phyloP scores from a whole-genome alignment of 352 stramenopile genomes.

The Phytopythium kandeliae region DNA sequence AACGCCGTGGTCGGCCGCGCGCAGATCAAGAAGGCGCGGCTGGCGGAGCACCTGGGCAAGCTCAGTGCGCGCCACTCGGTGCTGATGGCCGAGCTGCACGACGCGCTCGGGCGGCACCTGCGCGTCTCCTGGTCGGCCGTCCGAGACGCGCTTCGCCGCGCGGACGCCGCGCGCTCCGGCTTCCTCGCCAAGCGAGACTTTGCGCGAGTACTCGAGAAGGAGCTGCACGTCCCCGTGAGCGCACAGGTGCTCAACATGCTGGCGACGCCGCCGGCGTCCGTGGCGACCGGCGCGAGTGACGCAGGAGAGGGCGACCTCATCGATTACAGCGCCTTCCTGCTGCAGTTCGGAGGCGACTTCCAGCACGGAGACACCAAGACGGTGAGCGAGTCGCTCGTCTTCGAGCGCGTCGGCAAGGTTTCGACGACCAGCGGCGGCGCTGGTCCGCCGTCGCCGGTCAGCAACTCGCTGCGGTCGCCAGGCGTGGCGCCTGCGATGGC shows the following conservation, averaged over 20 bases:
- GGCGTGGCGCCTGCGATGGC: conserved; percentile 30
- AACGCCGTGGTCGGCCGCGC: conserved; percentile 28
- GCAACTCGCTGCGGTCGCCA: conserved; percentile 47
- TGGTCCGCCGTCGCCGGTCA: conserved; percentile 12
- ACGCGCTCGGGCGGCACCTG: conserved; percentile 34
- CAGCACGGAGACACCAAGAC: conserved; percentile 61
- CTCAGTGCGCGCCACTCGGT: conserved; percentile 43
- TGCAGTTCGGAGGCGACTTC: conserved; percentile 55
- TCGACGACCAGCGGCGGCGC: conserved; percentile 9
- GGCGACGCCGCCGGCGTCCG: conserved; percentile 15
- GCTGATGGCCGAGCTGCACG: conserved; percentile 37
- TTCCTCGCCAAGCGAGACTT: conserved; percentile 36
- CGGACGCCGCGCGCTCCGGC: conserved; percentile 28
- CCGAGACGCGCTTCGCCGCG: conserved; percentile 40
- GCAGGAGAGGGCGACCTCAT: conserved; percentile 18
- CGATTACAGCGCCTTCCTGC: conserved; percentile 64
- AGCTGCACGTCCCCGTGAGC: conserved; percentile 26
- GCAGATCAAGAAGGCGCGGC: conserved; percentile 52
- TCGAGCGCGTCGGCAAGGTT: conserved; percentile 20
- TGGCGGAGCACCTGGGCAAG: conserved; percentile 40
- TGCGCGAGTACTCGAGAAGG: conserved; percentile 20
- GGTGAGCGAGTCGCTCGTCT: conserved; percentile 54
- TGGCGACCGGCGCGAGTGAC: conserved; percentile 6
- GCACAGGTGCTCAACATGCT: conserved; percentile 35
- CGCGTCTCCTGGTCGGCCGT: conserved; percentile 47